A percentile compares a stretch with the other conserved stretches of the same genome.
These are phyloP conservation scores for Didymella pinodella DNA, from an alignment of 2,329 filamentous ascomycete genomes.

Conservation along the genomic window DNA sequence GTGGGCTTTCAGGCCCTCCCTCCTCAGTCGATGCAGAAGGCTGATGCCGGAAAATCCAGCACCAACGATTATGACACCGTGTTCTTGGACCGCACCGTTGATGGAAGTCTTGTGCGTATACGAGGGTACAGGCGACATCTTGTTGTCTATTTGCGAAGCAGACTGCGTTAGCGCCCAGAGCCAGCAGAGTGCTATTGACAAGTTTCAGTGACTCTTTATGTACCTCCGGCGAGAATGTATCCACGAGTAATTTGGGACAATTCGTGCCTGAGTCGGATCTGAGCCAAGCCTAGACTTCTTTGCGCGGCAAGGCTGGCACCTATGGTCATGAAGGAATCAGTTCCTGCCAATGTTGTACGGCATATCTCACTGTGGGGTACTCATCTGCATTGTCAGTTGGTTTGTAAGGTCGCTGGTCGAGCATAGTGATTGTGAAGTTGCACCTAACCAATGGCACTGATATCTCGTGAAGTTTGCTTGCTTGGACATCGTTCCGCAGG, in stretches of 20 bases:
- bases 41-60: constrained; percentile 41
- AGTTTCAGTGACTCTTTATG: background rate
- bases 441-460: background rate
- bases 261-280: background rate
- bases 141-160: background rate
- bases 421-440: background rate
- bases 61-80: constrained; percentile 38
- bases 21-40: constrained; percentile 30
- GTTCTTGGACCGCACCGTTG: constrained; percentile 1
- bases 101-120: background rate
- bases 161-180: background rate
- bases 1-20: constrained; percentile 30
- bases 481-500: background rate
- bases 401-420: background rate
- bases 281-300: background rate
- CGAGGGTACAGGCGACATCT: background rate
- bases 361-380: background rate
- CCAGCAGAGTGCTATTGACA: background rate
- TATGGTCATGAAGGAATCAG: background rate
- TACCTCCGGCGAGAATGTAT: background rate
- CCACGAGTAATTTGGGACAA: constrained; percentile 4
- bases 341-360: background rate
- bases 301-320: background rate
- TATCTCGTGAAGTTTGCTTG: background rate
- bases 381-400: background rate